Conservation (phyloP, 2,329 filamentous ascomycete genomes). For the Fonsecaea monophora region DNA sequence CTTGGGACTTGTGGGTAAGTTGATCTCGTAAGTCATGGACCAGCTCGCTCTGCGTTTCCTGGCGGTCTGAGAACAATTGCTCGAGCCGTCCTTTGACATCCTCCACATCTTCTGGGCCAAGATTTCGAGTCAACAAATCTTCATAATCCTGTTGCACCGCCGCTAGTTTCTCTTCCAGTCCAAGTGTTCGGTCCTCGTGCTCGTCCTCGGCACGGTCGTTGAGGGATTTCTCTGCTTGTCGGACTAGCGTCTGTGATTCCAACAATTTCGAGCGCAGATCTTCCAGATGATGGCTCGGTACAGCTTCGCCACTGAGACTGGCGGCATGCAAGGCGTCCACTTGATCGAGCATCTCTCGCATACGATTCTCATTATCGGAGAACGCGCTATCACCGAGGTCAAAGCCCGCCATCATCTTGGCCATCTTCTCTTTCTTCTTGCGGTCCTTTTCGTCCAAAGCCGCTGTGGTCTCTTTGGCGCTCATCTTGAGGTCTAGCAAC, state of each 20-base stretch:
- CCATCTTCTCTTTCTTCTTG: constrained; percentile 99
- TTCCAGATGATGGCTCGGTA: constrained; percentile 81
- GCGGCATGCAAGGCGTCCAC: constrained; percentile 80
- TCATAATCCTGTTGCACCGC: constrained; percentile 83
- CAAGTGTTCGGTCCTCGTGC: constrained; percentile 69
- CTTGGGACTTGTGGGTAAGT: constrained; percentile 76
- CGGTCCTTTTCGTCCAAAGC: constrained; percentile 96
- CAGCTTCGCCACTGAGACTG: constrained; percentile 75
- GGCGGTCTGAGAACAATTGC: constrained; percentile 76
- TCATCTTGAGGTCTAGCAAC: constrained; percentile 94
- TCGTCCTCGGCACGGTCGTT: constrained; percentile 72
- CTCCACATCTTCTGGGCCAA: constrained; percentile 78
- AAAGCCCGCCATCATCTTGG: constrained; percentile 99
- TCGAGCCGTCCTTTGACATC: constrained; percentile 82
- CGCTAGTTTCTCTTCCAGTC: constrained; percentile 77
- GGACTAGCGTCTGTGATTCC: constrained; percentile 88
- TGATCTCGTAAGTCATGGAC: constrained; percentile 79
- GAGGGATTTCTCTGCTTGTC: constrained; percentile 87
- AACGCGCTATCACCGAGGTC: constrained; percentile 92
- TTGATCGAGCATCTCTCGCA: constrained; percentile 82
- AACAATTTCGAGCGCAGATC: constrained; percentile 78
- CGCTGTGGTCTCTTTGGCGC: constrained; percentile 87
- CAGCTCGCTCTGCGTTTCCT: constrained; percentile 74
- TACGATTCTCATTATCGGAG: constrained; percentile 86
- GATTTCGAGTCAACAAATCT: constrained; percentile 77